phyloP scores from a whole-genome alignment of 179 eudicot species.

The Silene noctiflora region DNA sequence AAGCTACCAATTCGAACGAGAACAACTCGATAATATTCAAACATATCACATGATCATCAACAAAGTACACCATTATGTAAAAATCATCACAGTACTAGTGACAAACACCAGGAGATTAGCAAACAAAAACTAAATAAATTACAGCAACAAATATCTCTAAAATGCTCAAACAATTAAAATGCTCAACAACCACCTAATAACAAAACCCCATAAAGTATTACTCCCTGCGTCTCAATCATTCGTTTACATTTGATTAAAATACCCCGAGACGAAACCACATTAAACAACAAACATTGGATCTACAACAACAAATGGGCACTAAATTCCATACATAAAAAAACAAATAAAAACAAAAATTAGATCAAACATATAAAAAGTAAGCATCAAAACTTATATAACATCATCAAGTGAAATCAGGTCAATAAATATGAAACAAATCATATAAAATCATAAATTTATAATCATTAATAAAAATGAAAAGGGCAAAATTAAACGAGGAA shows the following conservation, averaged over 20 bases:
- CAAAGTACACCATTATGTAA: neutral
- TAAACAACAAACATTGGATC: constrained; percentile 27
- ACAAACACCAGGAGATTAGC: neutral
- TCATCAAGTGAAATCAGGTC: constrained; percentile 21
- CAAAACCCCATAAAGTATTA: no score
- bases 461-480: neutral
- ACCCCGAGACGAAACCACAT: constrained; percentile 17
- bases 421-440: neutral
- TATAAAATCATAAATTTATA: neutral
- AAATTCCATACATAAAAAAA: neutral
- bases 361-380: constrained; percentile 13
- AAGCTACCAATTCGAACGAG: neutral
- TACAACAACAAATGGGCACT: constrained; percentile 2
- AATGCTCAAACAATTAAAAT: neutral
- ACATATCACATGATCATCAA: neutral
- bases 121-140: neutral
- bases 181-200: neutral
- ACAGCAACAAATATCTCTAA: constrained; percentile 3
- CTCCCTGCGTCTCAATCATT: no score
- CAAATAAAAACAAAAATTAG: constrained; percentile 17
- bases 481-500: neutral
- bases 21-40: neutral
- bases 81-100: neutral
- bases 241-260: neutral
- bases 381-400: neutral